Conservation (phyloP, 2,329 filamentous ascomycete species). For the Epichloe gansuensis region DNA sequence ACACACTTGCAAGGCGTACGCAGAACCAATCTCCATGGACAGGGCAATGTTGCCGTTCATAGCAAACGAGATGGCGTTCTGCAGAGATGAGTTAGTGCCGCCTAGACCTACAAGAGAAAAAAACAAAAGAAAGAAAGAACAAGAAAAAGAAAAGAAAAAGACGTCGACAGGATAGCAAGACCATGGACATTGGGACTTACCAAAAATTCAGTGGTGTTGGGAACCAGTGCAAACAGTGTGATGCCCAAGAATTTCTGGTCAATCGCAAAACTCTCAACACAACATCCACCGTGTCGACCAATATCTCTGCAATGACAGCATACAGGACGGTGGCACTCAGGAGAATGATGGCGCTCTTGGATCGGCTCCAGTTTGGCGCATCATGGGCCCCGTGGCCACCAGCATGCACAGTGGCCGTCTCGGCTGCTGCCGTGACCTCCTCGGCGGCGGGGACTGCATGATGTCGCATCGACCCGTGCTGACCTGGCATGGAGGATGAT, state of each 20-base stretch:
- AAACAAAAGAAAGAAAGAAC: background rate
- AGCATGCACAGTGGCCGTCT: conserved; percentile 22
- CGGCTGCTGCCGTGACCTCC: conserved; percentile 17
- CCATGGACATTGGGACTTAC: conserved; percentile 37
- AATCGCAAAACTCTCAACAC: conserved; percentile 80
- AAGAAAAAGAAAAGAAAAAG: background rate
- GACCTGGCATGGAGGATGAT: conserved; percentile 20
- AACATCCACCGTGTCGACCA: conserved; percentile 96
- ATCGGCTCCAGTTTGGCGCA: conserved; percentile 94
- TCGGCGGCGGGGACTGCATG: conserved; percentile 21
- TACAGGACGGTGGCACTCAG: conserved; percentile 84
- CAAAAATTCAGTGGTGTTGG: conserved; percentile 96
- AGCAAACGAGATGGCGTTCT: conserved; percentile 97
- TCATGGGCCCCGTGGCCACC: conserved; percentile 65
- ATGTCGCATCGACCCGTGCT: conserved; percentile 12
- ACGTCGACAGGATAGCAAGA: background rate
- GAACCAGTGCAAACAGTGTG: conserved; percentile 89
- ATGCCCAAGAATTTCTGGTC: conserved; percentile 97
- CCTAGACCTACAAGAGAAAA: background rate
- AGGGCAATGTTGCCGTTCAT: conserved; percentile 99
- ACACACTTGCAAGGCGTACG: conserved; percentile 92
- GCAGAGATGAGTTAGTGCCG: background rate
- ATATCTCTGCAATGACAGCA: conserved; percentile 91
- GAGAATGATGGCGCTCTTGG: conserved; percentile 81
- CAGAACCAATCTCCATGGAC: conserved; percentile 97